A percentile compares a stretch with the other conserved stretches of the same genome.
These are phyloP conservation scores for Aspergillus sp. DNA, from an alignment of 2,329 filamentous ascomycete genomes.

Conservation along the genomic window DNA sequence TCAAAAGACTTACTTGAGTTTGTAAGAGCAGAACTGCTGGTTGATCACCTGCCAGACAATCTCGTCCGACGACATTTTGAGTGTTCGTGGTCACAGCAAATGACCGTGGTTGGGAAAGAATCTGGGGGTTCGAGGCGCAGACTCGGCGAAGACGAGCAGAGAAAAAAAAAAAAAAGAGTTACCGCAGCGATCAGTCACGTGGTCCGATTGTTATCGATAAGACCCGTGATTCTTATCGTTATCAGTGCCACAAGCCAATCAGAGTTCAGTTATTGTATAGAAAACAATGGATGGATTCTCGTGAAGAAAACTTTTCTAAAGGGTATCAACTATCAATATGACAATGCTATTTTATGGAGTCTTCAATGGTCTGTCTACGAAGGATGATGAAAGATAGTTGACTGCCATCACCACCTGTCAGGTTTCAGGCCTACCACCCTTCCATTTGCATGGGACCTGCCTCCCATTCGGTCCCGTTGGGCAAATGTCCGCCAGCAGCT, in stretches of 20 bases:
- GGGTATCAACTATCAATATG: background rate
- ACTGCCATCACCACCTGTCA: background rate
- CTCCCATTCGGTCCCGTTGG: conserved; percentile 37
- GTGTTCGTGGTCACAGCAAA: background rate
- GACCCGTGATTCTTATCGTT: conserved; percentile 1
- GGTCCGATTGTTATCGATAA: conserved; percentile 31
- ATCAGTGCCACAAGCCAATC: background rate
- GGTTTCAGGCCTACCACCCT: conserved; percentile 23
- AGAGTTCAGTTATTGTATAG: background rate
- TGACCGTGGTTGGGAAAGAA: background rate
- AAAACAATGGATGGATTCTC: background rate
- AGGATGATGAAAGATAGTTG: background rate
- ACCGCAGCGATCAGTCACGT: conserved; percentile 27
- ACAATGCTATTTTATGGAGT: background rate
- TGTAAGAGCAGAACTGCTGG: conserved; percentile 92
- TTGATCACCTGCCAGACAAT: conserved; percentile 98
- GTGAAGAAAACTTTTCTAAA: background rate
- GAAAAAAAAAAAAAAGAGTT: conserved; percentile 33
- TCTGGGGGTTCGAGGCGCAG: background rate
- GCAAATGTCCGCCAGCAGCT: conserved; percentile 23
- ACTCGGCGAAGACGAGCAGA: background rate
- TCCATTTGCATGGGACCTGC: conserved; percentile 38
- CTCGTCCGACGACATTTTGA: conserved; percentile 81
- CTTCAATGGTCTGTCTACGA: background rate
- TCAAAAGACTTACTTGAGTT: conserved; percentile 68